Percentiles rank a stretch among this genome's conserved stretches.
phyloP scores from a whole-genome alignment of 164 flowering plant genomes.

The Vitis amurensis region DNA sequence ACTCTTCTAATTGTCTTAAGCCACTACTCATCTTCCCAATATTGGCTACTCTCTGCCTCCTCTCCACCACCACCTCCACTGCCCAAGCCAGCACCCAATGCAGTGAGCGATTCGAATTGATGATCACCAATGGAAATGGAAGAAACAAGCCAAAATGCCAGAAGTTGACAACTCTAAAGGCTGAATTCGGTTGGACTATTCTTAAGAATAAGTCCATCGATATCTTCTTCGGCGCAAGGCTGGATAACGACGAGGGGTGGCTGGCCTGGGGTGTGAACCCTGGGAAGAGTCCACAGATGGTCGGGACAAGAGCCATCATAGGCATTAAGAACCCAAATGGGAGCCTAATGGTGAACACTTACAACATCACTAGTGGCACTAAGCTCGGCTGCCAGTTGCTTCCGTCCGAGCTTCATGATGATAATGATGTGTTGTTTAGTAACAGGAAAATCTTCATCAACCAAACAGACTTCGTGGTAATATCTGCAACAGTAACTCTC shows the following conservation, averaged over 20 bases:
- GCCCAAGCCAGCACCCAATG: background rate
- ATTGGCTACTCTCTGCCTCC: background rate
- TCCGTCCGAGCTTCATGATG: constrained; percentile 16
- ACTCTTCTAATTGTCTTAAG: background rate
- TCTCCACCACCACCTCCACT: background rate
- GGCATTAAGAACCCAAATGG: constrained; percentile 27
- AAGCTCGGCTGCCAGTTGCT: constrained; percentile 29
- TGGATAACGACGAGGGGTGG: constrained; percentile 26
- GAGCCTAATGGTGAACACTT: background rate
- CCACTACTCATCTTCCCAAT: background rate
- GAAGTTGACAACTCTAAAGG: constrained; percentile 31
- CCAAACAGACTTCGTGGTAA: background rate
- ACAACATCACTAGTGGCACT: constrained; percentile 35
- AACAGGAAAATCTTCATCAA: background rate
- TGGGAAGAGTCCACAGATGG: constrained; percentile 25
- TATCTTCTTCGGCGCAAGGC: constrained; percentile 28
- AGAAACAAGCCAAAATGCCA: constrained; percentile 19
- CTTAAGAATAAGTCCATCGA: constrained; percentile 11
- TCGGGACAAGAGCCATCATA: constrained; percentile 53
- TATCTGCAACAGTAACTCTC: constrained; percentile 21
- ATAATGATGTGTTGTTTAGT: background rate
- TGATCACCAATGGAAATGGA: background rate
- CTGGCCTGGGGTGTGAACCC: constrained; percentile 67
- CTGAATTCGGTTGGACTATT: constrained; percentile 35
- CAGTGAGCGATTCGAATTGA: background rate